Base-by-base conservation (phyloP, 2,329 filamentous ascomycete genomes). In the Beauveria asiatica region DNA sequence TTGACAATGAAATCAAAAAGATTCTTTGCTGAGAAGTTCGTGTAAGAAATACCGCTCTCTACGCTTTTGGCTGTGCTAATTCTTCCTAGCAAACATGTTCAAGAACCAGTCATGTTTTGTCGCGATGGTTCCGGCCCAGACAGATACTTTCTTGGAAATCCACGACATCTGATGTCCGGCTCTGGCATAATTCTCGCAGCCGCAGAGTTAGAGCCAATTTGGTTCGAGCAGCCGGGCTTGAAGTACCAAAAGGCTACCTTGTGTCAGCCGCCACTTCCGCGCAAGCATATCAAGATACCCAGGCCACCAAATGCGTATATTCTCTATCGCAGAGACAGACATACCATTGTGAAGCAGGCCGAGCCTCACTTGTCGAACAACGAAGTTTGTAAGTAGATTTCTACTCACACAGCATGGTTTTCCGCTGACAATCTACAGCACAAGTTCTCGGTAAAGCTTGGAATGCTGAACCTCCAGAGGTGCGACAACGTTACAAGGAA, bases 251-350 rank as follows among this genome's bases (percentile, higher is more conserved):
- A 59, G 17, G 49, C 62, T 8, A 58, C 60, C 11, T 30, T 62
- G 19, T 57, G 58, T 30, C 45, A 48, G n/a, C 55, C 65, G 42
- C 33, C 60, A 10, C 58, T 61, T 30, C 56, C 64, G 13, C 16
- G 54, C 17, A 65, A 64, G 23, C 48, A 58, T 42, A 41, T 58
- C 37, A 68, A 70, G 62, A 68, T 75, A 52, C 72, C 70, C 21
- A 73, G 74, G 7, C 75, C 75, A 27, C 71, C 73, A 17, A 77
- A 77, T 63, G 73, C 74, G 5, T 77, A 73, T 67, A 76, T 77
- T 44, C 64, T 77, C 19, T 77, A 75, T 53, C 75, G 75, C 62
- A 73, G 73, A 62, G 72, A 75, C 39, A 67, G 70, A 27, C 74
- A 76, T 63, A 65, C 65, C 17, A 48, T 65, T 11, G 64, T 76